These are phyloP conservation scores for Fraxinus angustifolia DNA, from an alignment of 305 asterid species.

Conservation along the genomic window DNA sequence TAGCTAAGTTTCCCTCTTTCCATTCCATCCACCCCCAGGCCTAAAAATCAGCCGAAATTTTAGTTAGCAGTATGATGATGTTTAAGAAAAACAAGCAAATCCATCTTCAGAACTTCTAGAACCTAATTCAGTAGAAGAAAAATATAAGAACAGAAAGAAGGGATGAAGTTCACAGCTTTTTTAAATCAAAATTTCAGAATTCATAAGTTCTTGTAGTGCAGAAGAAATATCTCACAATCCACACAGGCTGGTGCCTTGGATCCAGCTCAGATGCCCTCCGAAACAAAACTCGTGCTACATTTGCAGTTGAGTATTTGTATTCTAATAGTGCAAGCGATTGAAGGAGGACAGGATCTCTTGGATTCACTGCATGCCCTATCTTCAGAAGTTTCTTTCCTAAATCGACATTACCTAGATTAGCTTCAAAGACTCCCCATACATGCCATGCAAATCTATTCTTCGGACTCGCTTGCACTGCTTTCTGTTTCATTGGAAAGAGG, in stretches of 20 bases:
- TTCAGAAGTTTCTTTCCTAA: constrained; percentile 80
- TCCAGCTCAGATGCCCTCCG: constrained; percentile 77
- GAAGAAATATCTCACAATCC: constrained; percentile 65
- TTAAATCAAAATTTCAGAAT: not conserved
- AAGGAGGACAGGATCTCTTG: constrained; percentile 91
- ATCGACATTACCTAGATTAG: constrained; percentile 59
- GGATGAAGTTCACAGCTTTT: not conserved
- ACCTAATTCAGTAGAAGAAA: not conserved
- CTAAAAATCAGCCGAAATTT: constrained; percentile 32
- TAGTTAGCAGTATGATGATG: not conserved
- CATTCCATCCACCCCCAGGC: constrained; percentile 99
- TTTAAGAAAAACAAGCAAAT: not conserved
- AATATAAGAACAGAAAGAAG: not conserved
- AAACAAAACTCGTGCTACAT: constrained; percentile 72
- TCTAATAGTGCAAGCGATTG: constrained; percentile 85
- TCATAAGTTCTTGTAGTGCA: not conserved
- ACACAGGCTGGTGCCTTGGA: constrained; percentile 88
- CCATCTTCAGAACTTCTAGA: not conserved
- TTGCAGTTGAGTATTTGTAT: constrained; percentile 70
- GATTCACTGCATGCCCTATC: constrained; percentile 84
- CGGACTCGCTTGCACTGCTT: constrained; percentile 93
- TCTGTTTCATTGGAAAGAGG: constrained; percentile 40
- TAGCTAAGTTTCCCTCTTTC: constrained; percentile 87
- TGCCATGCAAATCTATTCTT: constrained; percentile 98
- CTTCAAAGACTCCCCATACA: constrained; percentile 97